These are phyloP conservation scores for Luvunga scandens DNA, from an alignment of 345 rosid species.

Conservation along the genomic window DNA sequence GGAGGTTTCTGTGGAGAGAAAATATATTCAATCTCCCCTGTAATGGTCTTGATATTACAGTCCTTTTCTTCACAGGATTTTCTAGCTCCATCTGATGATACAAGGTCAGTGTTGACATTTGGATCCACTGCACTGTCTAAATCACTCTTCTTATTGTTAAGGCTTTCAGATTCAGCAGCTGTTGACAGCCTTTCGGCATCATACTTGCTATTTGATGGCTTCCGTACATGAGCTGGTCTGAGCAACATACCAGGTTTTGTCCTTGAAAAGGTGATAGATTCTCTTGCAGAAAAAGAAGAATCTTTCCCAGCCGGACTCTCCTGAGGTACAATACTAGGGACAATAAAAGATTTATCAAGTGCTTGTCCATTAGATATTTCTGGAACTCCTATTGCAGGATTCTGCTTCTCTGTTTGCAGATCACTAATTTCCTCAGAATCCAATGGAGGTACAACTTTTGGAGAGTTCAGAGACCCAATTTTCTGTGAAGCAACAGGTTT, in stretches of 20 bases:
- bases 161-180: slow-evolving; percentile 42
- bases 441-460: slow-evolving; percentile 33
- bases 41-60: slow-evolving; percentile 37
- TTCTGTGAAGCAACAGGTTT: slow-evolving; percentile 50
- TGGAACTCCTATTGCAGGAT: slow-evolving; percentile 18
- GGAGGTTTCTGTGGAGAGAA: slow-evolving; percentile 46
- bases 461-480: slow-evolving; percentile 40
- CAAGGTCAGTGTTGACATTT: slow-evolving; percentile 23
- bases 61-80: slow-evolving; percentile 40
- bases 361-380: slow-evolving; percentile 45
- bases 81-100: slow-evolving; percentile 33
- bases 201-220: slow-evolving; percentile 46
- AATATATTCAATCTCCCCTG: slow-evolving; percentile 45
- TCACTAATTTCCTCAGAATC: slow-evolving; percentile 33
- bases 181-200: slow-evolving; percentile 49
- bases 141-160: slow-evolving; percentile 22
- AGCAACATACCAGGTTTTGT: slow-evolving; percentile 94
- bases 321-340: slow-evolving; percentile 34
- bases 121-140: slow-evolving; percentile 32
- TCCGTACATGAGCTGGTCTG: slow-evolving; percentile 75
- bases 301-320: slow-evolving; percentile 54
- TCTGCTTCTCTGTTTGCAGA: slow-evolving; percentile 38
- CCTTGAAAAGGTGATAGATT: slow-evolving; percentile 75
- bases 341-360: slow-evolving; percentile 38
- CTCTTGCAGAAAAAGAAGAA: slow-evolving; percentile 43